Conservation (phyloP, 495 filamentous ascomycete species). For the Hypoxylon fragiforme region DNA sequence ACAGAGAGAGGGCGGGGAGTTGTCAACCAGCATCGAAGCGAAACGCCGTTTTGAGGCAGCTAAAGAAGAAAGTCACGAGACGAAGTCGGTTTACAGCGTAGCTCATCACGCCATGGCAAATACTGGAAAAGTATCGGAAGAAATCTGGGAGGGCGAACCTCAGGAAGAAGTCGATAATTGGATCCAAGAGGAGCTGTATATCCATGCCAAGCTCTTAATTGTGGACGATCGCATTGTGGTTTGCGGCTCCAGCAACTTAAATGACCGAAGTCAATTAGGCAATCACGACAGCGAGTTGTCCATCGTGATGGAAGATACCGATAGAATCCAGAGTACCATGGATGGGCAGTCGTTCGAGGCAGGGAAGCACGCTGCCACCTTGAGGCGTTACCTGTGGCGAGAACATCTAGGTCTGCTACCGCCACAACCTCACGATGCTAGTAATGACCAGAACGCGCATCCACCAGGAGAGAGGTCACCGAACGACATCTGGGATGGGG, state of each 20-base stretch:
- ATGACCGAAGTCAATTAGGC: constrained; percentile 89
- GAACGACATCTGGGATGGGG: constrained; percentile 66
- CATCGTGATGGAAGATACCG: constrained; percentile 87
- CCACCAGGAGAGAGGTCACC: constrained; percentile 70
- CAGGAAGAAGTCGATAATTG: constrained; percentile 81
- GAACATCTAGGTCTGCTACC: constrained; percentile 87
- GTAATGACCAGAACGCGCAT: constrained; percentile 75
- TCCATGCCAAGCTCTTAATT: constrained; percentile 87
- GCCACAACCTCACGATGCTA: constrained; percentile 71
- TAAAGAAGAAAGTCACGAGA: constrained; percentile 49
- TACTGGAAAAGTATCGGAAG: constrained; percentile 65
- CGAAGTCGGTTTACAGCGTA: constrained; percentile 65
- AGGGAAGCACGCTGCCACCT: constrained; percentile 73
- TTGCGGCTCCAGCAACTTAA: constrained; percentile 89
- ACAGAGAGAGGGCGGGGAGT: constrained; percentile 53
- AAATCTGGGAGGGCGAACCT: constrained; percentile 68
- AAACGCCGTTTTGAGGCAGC: constrained; percentile 68
- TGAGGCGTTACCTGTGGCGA: constrained; percentile 85
- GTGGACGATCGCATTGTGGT: constrained; percentile 81
- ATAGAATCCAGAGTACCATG: constrained; percentile 74
- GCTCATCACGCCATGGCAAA: constrained; percentile 81
- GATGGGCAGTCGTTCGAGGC: constrained; percentile 75
- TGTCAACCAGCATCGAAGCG: constrained; percentile 54
- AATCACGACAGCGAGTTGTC: constrained; percentile 90
- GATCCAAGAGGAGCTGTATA: constrained; percentile 92